Evolutionary conservation across 345 rosid genomes (phyloP).

Genomic region (Acer saccharum): DNA sequence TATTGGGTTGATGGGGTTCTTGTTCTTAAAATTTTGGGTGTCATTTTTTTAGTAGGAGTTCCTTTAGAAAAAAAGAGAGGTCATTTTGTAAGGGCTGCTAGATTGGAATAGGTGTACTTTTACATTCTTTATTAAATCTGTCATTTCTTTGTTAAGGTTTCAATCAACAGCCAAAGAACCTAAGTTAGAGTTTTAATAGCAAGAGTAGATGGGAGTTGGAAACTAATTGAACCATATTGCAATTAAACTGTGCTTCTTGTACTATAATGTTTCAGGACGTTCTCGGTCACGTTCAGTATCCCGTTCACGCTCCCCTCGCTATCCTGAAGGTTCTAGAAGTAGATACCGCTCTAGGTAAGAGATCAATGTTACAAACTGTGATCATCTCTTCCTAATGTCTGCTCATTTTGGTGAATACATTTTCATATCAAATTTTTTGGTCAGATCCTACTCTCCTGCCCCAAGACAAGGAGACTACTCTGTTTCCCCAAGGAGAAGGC

Average conservation of each 20-base stretch:
- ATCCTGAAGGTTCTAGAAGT: slow-evolving; percentile 66
- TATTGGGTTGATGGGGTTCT: neutral
- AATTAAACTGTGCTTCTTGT: slow-evolving; percentile 10
- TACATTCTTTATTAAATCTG: neutral
- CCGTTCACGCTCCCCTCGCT: slow-evolving; percentile 71
- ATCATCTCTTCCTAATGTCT: neutral
- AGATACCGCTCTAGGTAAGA: slow-evolving; percentile 84
- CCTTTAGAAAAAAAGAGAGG: neutral
- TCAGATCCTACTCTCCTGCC: slow-evolving; percentile 86
- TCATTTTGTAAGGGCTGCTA: neutral
- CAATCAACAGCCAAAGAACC: neutral
- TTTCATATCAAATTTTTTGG: neutral
- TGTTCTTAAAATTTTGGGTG: neutral
- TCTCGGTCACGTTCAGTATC: slow-evolving; percentile 85
- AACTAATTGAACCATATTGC: neutral
- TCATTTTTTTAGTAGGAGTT: neutral
- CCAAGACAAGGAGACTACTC: slow-evolving; percentile 67
- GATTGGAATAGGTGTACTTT: neutral
- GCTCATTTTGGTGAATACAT: neutral
- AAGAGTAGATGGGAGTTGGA: neutral
- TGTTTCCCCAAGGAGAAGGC: slow-evolving; percentile 72
- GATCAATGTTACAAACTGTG: slow-evolving; percentile 1
- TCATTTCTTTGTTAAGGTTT: neutral
- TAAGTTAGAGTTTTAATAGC: neutral
- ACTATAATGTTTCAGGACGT: slow-evolving; percentile 50